Evolutionary conservation across 2,329 filamentous ascomycete genomes (phyloP).

Genomic region (Furcasterigmium sp.): DNA sequence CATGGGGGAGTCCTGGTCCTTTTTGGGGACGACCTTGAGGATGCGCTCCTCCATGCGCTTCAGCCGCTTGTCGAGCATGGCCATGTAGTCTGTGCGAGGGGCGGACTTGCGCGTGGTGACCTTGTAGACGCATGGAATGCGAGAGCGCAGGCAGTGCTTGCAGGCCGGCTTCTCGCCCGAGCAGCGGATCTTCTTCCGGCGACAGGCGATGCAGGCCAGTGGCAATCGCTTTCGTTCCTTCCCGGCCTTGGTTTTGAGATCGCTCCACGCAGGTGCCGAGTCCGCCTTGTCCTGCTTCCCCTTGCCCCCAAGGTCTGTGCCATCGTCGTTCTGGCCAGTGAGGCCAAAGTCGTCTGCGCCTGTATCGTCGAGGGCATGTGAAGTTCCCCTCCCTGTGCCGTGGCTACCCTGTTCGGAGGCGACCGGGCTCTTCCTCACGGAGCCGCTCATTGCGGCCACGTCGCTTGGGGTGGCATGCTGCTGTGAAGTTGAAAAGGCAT

Average conservation of each 20-base stretch:
- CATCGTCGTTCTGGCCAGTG: slow-evolving; percentile 39
- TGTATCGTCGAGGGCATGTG: slow-evolving; percentile 46
- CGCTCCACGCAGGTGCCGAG: slow-evolving; percentile 66
- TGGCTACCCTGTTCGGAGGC: slow-evolving; percentile 40
- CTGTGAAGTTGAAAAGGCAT: slow-evolving; percentile 21
- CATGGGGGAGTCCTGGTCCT: slow-evolving; percentile 63
- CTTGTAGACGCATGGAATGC: slow-evolving; percentile 96
- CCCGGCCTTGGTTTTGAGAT: slow-evolving; percentile 84
- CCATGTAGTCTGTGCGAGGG: slow-evolving; percentile 96
- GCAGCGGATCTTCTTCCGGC: slow-evolving; percentile 95
- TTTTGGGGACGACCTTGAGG: slow-evolving; percentile 89
- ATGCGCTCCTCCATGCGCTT: slow-evolving; percentile 98
- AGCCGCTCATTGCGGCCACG: not conserved
- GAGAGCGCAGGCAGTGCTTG: slow-evolving; percentile 88
- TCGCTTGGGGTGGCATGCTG: not conserved
- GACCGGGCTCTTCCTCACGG: slow-evolving; percentile 23
- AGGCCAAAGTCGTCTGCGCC: slow-evolving; percentile 56
- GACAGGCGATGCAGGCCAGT: slow-evolving; percentile 89
- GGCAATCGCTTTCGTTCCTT: slow-evolving; percentile 93
- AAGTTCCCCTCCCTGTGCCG: slow-evolving; percentile 35
- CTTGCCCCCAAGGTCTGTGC: slow-evolving; percentile 47
- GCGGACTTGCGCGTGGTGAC: slow-evolving; percentile 91
- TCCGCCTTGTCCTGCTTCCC: slow-evolving; percentile 54
- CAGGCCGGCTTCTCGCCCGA: slow-evolving; percentile 97
- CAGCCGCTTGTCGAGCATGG: slow-evolving; percentile 91